These are phyloP conservation scores for Sequoia sempervirens DNA, from an alignment of 75 land plant genomes.

Conservation along the genomic window DNA sequence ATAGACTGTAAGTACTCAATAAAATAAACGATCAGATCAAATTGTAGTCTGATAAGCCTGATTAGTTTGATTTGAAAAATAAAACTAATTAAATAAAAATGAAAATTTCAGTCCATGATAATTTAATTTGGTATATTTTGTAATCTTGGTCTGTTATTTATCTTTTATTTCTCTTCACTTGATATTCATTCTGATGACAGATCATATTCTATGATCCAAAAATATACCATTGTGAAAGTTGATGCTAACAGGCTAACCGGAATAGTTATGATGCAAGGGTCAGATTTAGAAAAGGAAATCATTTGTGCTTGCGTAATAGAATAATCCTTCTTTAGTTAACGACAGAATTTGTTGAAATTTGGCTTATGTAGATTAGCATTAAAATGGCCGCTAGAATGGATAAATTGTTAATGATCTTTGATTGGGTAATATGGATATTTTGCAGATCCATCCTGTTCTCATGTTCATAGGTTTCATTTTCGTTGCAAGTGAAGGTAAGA, in stretches of 20 bases:
- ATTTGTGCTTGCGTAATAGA: not conserved
- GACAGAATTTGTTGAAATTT: not conserved
- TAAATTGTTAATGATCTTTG: not conserved
- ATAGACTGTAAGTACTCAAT: no score
- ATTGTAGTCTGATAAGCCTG: no score
- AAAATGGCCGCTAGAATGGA: not conserved
- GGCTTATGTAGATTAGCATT: not conserved
- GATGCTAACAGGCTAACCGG: not conserved
- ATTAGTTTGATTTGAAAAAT: no score
- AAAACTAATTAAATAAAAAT: not conserved
- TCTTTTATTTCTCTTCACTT: no score
- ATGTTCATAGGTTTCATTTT: slow-evolving; percentile 88
- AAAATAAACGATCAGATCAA: no score
- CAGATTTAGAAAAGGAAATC: not conserved
- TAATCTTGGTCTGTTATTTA: no score
- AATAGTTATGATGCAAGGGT: not conserved
- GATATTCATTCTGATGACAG: no score
- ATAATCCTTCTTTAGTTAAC: not conserved
- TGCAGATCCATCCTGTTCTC: slow-evolving; percentile 88
- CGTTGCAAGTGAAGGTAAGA: slow-evolving; percentile 84
- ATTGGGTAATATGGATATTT: not conserved
- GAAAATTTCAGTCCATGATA: no score
- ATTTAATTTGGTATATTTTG: no score
- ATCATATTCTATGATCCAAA: no score
- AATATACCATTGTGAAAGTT: not conserved